Conservation (phyloP, 495 filamentous ascomycete species). For the Daldinia loculata region DNA sequence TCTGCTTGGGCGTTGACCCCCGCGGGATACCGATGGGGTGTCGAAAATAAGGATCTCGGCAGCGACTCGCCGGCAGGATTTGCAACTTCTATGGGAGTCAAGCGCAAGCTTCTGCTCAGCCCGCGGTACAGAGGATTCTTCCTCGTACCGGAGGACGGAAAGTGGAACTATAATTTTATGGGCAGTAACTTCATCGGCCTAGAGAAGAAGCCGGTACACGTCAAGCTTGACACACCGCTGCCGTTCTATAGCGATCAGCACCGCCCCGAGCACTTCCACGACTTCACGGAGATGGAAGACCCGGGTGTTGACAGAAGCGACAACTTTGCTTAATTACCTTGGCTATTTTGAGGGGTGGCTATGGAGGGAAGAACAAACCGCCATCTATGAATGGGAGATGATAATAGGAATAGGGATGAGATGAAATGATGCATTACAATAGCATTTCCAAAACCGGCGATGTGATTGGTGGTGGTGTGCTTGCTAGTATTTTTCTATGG, state of each 20-base stretch:
- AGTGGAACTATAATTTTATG: slow-evolving; percentile 99
- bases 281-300: slow-evolving; percentile 90
- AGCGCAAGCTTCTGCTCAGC: slow-evolving; percentile 90
- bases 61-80: slow-evolving; percentile 96
- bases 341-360: not conserved
- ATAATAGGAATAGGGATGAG: not conserved
- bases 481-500: slow-evolving; percentile 8
- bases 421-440: slow-evolving; percentile 33
- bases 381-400: slow-evolving; percentile 5
- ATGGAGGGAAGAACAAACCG: slow-evolving; percentile 1
- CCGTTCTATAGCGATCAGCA: slow-evolving; percentile 95
- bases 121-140: slow-evolving; percentile 95
- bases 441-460: slow-evolving; percentile 34
- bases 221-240: slow-evolving; percentile 91
- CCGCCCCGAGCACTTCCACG: slow-evolving; percentile 92
- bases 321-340: slow-evolving; percentile 74
- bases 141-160: slow-evolving; percentile 87
- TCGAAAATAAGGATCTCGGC: slow-evolving; percentile 89
- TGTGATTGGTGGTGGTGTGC: slow-evolving; percentile 15
- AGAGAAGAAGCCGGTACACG: slow-evolving; percentile 89
- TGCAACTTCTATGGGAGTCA: slow-evolving; percentile 89
- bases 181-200: slow-evolving; percentile 83
- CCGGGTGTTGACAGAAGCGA: slow-evolving; percentile 87
- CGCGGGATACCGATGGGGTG: slow-evolving; percentile 94
- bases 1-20: slow-evolving; percentile 93